Evolutionary conservation across 2,329 filamentous ascomycete species (phyloP).

Genomic region (Fusarium bulbicola): DNA sequence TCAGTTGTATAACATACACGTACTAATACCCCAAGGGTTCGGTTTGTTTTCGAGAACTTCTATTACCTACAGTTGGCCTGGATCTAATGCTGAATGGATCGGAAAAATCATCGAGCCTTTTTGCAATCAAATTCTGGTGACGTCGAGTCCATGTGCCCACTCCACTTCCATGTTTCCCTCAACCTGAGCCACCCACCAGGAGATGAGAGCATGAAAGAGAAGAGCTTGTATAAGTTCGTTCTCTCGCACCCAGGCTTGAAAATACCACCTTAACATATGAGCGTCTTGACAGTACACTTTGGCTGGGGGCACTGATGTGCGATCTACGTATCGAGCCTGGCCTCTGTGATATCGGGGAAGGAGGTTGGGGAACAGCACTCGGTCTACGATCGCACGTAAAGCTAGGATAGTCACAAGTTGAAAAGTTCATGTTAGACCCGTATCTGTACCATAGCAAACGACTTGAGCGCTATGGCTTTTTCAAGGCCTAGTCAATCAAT

Average conservation of each 20-base stretch:
- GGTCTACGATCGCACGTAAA: background rate
- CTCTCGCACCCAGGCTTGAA: background rate
- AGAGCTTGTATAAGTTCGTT: background rate
- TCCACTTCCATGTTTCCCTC: background rate
- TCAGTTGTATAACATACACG: background rate
- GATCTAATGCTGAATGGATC: background rate
- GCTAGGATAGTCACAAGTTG: slow-evolving; percentile 8
- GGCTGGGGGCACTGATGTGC: background rate
- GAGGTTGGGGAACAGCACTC: background rate
- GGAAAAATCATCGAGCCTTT: background rate
- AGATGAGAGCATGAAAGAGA: background rate
- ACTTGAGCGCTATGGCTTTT: slow-evolving; percentile 68
- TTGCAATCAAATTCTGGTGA: background rate
- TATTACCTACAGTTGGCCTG: too few relatives aligned
- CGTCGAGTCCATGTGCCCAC: background rate
- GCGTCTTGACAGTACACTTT: background rate
- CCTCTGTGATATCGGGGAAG: too few relatives aligned
- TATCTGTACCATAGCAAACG: slow-evolving; percentile 71
- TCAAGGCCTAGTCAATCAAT: slow-evolving; percentile 66
- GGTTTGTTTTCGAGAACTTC: background rate
- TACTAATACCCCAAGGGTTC: background rate
- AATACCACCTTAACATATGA: background rate
- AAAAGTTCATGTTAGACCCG: slow-evolving; percentile 63
- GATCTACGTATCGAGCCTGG: background rate
- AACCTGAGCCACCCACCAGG: background rate